Evolutionary conservation across 495 filamentous ascomycete species (phyloP).

Genomic region (Tuber magnatum): DNA sequence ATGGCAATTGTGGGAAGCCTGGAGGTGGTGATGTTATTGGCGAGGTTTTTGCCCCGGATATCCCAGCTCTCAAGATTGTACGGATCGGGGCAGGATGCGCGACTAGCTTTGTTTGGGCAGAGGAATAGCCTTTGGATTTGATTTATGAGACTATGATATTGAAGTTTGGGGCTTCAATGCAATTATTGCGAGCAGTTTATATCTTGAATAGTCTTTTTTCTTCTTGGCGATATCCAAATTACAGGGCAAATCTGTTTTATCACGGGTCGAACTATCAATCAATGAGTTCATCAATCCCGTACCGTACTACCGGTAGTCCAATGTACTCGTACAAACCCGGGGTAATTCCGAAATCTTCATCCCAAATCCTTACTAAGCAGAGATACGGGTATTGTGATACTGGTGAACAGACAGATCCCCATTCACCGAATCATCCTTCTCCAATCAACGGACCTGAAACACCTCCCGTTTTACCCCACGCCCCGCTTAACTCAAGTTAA

Average conservation of each 20-base stretch:
- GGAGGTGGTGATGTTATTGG: constrained; percentile 57
- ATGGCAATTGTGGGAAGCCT: constrained; percentile 82
- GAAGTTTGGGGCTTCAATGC: background rate
- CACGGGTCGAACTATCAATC: background rate
- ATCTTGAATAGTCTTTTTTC: background rate
- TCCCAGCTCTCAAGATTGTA: constrained; percentile 42
- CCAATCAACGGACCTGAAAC: background rate
- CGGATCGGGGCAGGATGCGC: constrained; percentile 77
- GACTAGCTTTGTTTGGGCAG: constrained; percentile 65
- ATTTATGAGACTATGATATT: background rate
- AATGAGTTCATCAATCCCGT: background rate
- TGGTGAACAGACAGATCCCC: background rate
- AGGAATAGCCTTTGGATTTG: background rate
- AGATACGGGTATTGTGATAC: background rate
- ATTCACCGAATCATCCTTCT: background rate
- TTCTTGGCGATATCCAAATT: background rate
- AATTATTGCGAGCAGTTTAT: background rate
- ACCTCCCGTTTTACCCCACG: background rate
- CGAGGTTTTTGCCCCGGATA: constrained; percentile 25
- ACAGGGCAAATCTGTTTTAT: background rate
- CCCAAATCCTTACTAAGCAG: background rate
- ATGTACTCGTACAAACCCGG: background rate
- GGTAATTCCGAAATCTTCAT: background rate
- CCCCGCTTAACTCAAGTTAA: background rate
- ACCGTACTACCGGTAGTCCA: background rate